Conservation (phyloP, 495 filamentous ascomycete species). For the Daldinia decipiens region DNA sequence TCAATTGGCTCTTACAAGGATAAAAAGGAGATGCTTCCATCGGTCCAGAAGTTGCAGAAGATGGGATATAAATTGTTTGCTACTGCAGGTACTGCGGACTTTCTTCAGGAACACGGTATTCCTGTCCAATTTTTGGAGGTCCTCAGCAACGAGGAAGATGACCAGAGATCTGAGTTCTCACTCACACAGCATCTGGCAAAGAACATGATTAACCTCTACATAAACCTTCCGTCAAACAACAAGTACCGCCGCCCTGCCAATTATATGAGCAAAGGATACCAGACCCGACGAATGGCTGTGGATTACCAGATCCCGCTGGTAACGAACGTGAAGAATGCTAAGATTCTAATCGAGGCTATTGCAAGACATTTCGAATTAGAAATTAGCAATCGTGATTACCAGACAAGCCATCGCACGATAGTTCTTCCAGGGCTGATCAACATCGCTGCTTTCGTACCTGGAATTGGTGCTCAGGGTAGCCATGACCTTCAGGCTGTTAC, state of each 20-base stretch:
- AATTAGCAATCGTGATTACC: constrained; percentile 83
- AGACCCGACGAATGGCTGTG: constrained; percentile 95
- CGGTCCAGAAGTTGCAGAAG: constrained; percentile 84
- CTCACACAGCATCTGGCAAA: constrained; percentile 94
- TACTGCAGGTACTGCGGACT: constrained; percentile 95
- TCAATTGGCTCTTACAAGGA: constrained; percentile 98
- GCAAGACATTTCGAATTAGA: constrained; percentile 86
- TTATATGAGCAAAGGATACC: constrained; percentile 98
- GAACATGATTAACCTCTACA: constrained; percentile 97
- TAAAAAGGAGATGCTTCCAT: constrained; percentile 95
- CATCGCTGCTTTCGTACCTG: constrained; percentile 82
- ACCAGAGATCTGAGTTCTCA: constrained; percentile 95
- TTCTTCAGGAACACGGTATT: constrained; percentile 89
- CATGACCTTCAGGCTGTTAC: constrained; percentile 76
- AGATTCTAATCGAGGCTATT: constrained; percentile 94
- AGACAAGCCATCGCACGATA: constrained; percentile 84
- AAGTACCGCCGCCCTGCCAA: constrained; percentile 93
- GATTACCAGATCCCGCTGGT: constrained; percentile 98
- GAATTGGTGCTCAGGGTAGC: constrained; percentile 69
- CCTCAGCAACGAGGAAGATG: constrained; percentile 70
- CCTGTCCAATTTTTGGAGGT: constrained; percentile 92
- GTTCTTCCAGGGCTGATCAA: constrained; percentile 82
- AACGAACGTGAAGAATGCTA: constrained; percentile 99
- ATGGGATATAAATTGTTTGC: constrained; percentile 95
- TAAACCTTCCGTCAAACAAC: constrained; percentile 98